Base-by-base conservation (phyloP, 768 basidiomycete genomes). In the Panaeolus papilionaceus region DNA sequence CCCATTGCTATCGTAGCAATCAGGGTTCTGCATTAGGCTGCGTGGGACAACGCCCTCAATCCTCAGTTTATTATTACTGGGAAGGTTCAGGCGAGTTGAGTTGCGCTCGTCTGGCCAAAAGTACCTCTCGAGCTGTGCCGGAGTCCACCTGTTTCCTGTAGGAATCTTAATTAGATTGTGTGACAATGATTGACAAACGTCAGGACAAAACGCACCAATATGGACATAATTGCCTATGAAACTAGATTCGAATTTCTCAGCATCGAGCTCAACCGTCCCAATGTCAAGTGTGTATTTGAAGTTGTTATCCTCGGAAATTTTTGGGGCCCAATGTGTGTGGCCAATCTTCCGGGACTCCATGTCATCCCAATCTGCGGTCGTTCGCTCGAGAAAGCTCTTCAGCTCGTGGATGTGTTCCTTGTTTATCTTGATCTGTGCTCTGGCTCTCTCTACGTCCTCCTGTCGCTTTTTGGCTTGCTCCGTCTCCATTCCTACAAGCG, bases 201-300 rank as follows among this genome's bases (percentile, higher is more conserved):
- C 23, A 33, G 5, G 49, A 68, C 61, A 61, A 64, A 72, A 78
- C 70, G 65, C 72, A 78, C 78, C 80, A 11, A 81, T 73, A 70
- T 77, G 76, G 0, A 81, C 45, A 63, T 65, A 70, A 62, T 81
- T 81, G 45, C 81, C 80, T 67, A 71, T 51, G 67, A 80, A 80
- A 69, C 70, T 33, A 33, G 33, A 33, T 33, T 33, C 5, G 33
- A 33, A 33, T 33, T 33, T 33, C 33, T 33, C 33, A 33, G 33
- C 33, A 33, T 33, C 33, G 33, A 33, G 33, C 33, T 33, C 33
- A 33, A 33, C 33, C 5, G 33, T 33, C 33, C 33, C 33, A 33
- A 33, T 33, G 33, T 33, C 33, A 33, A 33, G 33, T 5, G 33
- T 33, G 33, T 33, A 33, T 33, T 33, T 33, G 33, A 33, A 33